These are phyloP conservation scores for Ilyonectria mors-panacis DNA, from an alignment of 2,329 filamentous ascomycete species.

Conservation along the genomic window DNA sequence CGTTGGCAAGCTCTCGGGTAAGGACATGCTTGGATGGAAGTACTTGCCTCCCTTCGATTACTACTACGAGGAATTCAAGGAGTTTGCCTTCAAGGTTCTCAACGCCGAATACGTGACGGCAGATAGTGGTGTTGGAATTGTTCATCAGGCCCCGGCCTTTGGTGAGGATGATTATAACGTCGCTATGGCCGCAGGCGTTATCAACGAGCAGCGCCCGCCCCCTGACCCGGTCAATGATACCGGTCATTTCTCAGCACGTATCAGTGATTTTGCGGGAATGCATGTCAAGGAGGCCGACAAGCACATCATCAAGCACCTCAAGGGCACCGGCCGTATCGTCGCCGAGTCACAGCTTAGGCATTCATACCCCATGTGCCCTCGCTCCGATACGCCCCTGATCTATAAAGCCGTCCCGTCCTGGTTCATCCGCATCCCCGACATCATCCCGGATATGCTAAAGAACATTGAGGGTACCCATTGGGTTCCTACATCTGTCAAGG, in stretches of 20 bases:
- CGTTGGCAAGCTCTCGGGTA: constrained; percentile 83
- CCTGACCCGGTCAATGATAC: constrained; percentile 92
- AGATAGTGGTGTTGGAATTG: constrained; percentile 92
- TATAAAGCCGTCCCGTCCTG: constrained; percentile 93
- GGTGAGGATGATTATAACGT: constrained; percentile 97
- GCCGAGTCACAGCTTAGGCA: constrained; percentile 91
- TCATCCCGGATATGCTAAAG: constrained; percentile 89
- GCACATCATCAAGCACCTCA: constrained; percentile 91
- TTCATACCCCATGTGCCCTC: constrained; percentile 93
- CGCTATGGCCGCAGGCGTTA: constrained; percentile 81
- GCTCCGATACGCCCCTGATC: constrained; percentile 95
- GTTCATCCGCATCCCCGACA: constrained; percentile 91
- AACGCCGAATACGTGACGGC: constrained; percentile 90
- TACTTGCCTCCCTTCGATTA: constrained; percentile 93
- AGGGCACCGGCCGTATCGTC: constrained; percentile 81
- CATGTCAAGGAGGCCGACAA: constrained; percentile 95
- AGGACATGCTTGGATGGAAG: constrained; percentile 88
- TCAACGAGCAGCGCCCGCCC: constrained; percentile 82
- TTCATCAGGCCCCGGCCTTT: constrained; percentile 93
- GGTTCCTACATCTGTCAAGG: constrained; percentile 93
- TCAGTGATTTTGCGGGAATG: constrained; percentile 86
- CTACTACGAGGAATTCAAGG: constrained; percentile 90
- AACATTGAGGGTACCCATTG: constrained; percentile 93
- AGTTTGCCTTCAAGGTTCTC: constrained; percentile 84
- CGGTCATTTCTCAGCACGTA: constrained; percentile 82